Evolutionary conservation across 495 filamentous ascomycete genomes (phyloP), one percentile per base, ranked within the genome.

Genomic region (Aspergillus bertholletiae): DNA sequence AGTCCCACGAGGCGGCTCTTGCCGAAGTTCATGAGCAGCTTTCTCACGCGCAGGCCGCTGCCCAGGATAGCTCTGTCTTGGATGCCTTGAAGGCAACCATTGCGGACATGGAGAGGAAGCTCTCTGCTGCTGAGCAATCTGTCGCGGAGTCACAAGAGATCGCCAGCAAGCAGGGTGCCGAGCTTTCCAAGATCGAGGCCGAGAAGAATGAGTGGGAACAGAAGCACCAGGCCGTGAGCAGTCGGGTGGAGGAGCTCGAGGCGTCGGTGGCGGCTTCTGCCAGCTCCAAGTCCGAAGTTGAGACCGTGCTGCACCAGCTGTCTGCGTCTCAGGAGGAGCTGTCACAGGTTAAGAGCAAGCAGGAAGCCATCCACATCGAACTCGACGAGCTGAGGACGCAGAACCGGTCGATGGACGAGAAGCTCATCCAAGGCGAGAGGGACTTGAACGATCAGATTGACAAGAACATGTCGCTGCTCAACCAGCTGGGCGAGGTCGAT

Each of bases 391-490:
- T 59, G n/a, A 61, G 59, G 15, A 57, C 57, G 32, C 59, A 67
- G 34, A 71, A 67, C 57, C 61, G 65, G 54, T 57, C 61, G 4
- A 61, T 76, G 49, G 68, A 73, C 30, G 71, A 74, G 35, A 69
- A 68, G 41, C 62, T 75, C 17, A 54, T 57, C 9, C 56, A 69
- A 35, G 71, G 70, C 23, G 70, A 77, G 51, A 69, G 63, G 45
- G 62, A 74, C 39, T 40, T 76, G 37, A 74, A 73, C 44, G 67
- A 70, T 24, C 74, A 79, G 55, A 76, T 79, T 41, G 74, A 75
- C 58, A 76, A 75, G 68, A 78, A 78, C 70, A 75, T 78, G 74
- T 66, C 68, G 20, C 68, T 78, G 30, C 62, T 78, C 39, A 73
- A 73, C 37, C 68, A 76, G 51, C 67, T 79, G 13, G 69, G 67